Evolutionary conservation across 176 grass and related monocot species (phyloP).

Genomic region (Pontederia crassipes): DNA sequence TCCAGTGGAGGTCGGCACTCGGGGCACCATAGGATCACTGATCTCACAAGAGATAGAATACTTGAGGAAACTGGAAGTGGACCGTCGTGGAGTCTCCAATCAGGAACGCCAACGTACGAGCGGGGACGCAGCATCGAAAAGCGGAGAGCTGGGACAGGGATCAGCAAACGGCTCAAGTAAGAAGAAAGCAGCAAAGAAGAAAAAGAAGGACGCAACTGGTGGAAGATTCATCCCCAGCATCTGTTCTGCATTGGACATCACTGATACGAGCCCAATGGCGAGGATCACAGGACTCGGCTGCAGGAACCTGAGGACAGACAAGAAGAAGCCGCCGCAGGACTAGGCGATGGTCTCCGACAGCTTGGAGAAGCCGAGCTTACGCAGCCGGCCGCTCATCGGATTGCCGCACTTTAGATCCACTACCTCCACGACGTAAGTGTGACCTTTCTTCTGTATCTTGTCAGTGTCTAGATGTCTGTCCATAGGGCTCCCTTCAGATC

Average conservation of each 20-base stretch:
- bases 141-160: neutral
- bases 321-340: conserved; percentile 3
- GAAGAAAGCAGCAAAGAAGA: conserved; percentile 7
- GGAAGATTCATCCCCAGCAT: conserved; percentile 7
- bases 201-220: conserved; percentile 4
- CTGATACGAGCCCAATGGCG: neutral
- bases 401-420: conserved; percentile 18
- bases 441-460: neutral
- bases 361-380: conserved; percentile 4
- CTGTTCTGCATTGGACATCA: conserved; percentile 13
- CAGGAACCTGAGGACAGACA: conserved; percentile 3
- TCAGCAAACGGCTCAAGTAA: neutral
- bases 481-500: conserved; percentile 3
- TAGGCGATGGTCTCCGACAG: conserved; percentile 13
- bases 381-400: conserved; percentile 1
- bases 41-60: conserved; percentile 1
- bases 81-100: neutral
- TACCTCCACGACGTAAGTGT: conserved; percentile 3
- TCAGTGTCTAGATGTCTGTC: conserved; percentile 15
- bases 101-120: neutral
- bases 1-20: conserved; percentile 1
- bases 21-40: neutral
- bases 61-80: neutral
- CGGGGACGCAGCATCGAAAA: neutral
- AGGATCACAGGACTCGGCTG: neutral